Evolutionary conservation across 176 grass and related monocot species (phyloP).

Genomic region (Rhynchospora breviuscula): DNA sequence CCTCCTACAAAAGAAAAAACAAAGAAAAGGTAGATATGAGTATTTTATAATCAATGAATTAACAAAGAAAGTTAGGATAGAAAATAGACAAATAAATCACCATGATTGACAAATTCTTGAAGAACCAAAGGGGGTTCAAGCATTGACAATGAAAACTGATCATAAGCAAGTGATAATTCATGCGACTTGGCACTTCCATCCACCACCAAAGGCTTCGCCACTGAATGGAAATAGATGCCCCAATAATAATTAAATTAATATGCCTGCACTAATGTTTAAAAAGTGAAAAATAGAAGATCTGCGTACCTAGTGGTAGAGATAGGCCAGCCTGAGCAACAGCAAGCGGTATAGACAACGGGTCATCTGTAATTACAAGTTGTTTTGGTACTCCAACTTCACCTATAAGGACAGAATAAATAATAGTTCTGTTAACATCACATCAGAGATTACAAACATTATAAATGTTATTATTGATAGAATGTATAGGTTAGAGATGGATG

Average conservation of each 20-base stretch:
- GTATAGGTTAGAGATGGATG: background rate
- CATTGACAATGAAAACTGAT: conserved; percentile 49
- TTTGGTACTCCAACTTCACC: conserved; percentile 78
- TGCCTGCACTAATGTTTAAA: background rate
- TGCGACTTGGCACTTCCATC: conserved; percentile 86
- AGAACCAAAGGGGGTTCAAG: conserved; percentile 82
- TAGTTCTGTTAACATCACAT: too few species aligned
- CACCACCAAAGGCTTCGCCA: conserved; percentile 75
- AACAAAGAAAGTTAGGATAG: too few species aligned
- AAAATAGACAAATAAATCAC: conserved; percentile 5
- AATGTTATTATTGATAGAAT: background rate
- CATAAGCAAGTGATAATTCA: conserved; percentile 71
- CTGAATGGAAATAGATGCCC: conserved; percentile 27
- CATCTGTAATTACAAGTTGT: conserved; percentile 72
- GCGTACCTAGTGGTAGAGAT: conserved; percentile 64
- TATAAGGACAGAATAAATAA: conserved; percentile 18
- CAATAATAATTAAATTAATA: background rate
- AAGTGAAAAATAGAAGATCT: too few species aligned
- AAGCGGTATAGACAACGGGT: conserved; percentile 67
- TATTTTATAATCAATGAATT: background rate
- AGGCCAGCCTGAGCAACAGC: conserved; percentile 63
- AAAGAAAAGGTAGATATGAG: background rate
- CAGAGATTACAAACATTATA: too few species aligned
- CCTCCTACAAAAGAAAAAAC: conserved; percentile 30
- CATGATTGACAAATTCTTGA: conserved; percentile 94